phyloP scores from a whole-genome alignment of 345 rosid genomes.

The Camelina sativa region DNA sequence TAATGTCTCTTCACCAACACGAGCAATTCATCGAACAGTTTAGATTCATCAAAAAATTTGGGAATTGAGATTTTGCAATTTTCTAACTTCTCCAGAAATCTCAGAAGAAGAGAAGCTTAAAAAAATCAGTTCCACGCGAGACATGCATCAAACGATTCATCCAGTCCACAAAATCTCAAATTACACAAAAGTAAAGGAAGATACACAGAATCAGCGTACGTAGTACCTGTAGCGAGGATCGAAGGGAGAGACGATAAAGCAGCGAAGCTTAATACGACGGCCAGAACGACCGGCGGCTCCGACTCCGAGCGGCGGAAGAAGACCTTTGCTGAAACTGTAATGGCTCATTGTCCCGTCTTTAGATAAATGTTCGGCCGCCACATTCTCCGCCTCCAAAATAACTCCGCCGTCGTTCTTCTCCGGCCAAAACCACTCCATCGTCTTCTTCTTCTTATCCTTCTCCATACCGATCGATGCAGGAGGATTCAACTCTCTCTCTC shows the following conservation, averaged over 20 bases:
- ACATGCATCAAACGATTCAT: conserved; percentile 6
- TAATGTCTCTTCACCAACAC: not conserved
- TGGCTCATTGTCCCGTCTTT: conserved; percentile 61
- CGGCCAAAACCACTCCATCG: conserved; percentile 41
- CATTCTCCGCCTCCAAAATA: conserved; percentile 23
- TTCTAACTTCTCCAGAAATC: not conserved
- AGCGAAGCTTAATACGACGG: conserved; percentile 49
- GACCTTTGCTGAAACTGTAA: conserved; percentile 60
- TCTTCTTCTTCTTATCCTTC: conserved; percentile 14
- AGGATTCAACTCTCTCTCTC: not conserved
- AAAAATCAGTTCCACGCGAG: not conserved
- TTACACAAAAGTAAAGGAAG: not conserved
- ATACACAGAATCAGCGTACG: not conserved
- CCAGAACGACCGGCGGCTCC: conserved; percentile 54
- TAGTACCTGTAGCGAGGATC: conserved; percentile 66
- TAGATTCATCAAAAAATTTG: conserved; percentile 9
- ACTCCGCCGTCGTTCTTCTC: conserved; percentile 25
- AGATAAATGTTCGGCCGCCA: conserved; percentile 22
- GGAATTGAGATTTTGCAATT: no score
- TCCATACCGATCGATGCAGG: conserved; percentile 26
- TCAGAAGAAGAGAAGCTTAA: conserved; percentile 2
- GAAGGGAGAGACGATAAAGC: conserved; percentile 69
- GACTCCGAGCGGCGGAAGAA: conserved; percentile 81
- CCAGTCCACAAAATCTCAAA: not conserved
- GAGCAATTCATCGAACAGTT: conserved; percentile 37